Evolutionary conservation across 164 flowering plant species (phyloP), one percentile per base, ranked within the genome.

Genomic region (Stephania japonica): DNA sequence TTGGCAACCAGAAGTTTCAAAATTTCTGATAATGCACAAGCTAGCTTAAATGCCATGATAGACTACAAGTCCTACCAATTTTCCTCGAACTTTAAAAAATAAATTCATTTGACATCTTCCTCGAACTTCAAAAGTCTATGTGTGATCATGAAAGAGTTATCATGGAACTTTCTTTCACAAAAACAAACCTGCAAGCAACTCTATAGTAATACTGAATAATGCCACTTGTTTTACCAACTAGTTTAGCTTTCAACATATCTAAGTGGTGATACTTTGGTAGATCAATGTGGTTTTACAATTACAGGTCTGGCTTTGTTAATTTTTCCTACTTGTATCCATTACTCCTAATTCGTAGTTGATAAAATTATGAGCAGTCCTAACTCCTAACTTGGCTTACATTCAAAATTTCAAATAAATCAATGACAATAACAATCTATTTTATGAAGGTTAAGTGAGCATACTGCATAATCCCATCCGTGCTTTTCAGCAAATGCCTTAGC

Each of bases 401-500:
- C 16, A n/a, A 56, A n/a, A n/a, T n/a, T n/a, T n/a, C n/a, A 4
- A 18, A 16, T 5, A 47, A 47, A 47, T 47, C 53, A 32, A 32
- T 32, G 38, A 32, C 53, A 47, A 47, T 3, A 47, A 3, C 16
- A 19, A 56, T 56, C 62, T 21, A 4, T 56, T 56, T 56, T 6
- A 64, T 7, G 12, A 65, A 2, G 9, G 19, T 65, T 65, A 65
- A 42, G 25, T 6, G 7, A 1, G 67, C 75, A 63, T 86, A 93
- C 99, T 90, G 68, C 82, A 79, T 88, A 95, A 0, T 91, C 91
- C 99, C 99, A 95, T 67, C 99, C 99, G 85, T 93, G 97, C 71
- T 74, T 89, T 78, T 88, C 87, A 42, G 97, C 98, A 86, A 95
- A 95, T 61, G 78, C 78, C 72, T 80, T 87, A 49, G 99, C 98